Percentiles rank a stretch among this genome's conserved stretches.
Evolutionary conservation across 2,329 filamentous ascomycete genomes (phyloP).

Genomic region (Boeremia exigua): DNA sequence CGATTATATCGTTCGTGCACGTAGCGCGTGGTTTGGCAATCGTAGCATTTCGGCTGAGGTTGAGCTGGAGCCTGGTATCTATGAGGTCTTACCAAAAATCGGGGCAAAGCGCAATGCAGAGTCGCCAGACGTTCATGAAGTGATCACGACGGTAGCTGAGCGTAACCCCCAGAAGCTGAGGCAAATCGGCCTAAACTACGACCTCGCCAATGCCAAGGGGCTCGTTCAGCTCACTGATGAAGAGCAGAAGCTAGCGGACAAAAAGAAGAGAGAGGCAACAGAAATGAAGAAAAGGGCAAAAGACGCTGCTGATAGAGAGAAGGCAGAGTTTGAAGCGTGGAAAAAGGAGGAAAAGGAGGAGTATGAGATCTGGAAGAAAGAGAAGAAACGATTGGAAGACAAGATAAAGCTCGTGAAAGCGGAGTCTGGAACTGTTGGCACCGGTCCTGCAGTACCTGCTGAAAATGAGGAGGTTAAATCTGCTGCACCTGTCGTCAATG

Average conservation of each 20-base stretch:
- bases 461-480: background rate
- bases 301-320: slow-evolving; percentile 42
- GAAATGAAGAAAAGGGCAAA: slow-evolving; percentile 37
- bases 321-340: slow-evolving; percentile 40
- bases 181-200: slow-evolving; percentile 70
- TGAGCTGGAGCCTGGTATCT: slow-evolving; percentile 73
- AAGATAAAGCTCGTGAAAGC: slow-evolving; percentile 4
- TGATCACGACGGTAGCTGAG: slow-evolving; percentile 56
- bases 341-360: slow-evolving; percentile 40
- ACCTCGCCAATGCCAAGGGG: slow-evolving; percentile 72
- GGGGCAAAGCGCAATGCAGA: slow-evolving; percentile 63
- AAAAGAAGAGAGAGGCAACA: slow-evolving; percentile 44
- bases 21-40: slow-evolving; percentile 62
- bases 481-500: background rate
- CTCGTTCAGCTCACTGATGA: slow-evolving; percentile 58
- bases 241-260: slow-evolving; percentile 49
- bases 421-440: background rate
- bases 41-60: slow-evolving; percentile 80
- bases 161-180: slow-evolving; percentile 61
- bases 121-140: slow-evolving; percentile 65
- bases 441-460: background rate
- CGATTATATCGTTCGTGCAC: slow-evolving; percentile 61
- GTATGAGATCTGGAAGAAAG: slow-evolving; percentile 33
- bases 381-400: slow-evolving; percentile 8
- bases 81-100: slow-evolving; percentile 76